Evolutionary conservation across 2,329 filamentous ascomycete genomes (phyloP), one percentile per base, ranked within the genome.

Genomic region (Elsinoe arachidis): DNA sequence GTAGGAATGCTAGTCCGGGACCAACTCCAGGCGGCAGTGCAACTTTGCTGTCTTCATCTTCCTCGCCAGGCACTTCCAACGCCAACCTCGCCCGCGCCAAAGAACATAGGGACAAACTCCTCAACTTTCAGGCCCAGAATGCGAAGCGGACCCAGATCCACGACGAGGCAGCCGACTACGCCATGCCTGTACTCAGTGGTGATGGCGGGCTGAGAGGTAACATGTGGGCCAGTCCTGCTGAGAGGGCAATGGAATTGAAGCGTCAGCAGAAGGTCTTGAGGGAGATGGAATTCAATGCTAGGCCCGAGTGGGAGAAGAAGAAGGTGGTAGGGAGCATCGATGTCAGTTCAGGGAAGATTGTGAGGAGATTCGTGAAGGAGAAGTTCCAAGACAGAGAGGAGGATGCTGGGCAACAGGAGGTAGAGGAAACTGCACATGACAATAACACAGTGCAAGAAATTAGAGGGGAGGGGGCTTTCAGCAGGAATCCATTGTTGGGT

Each of bases 251-350:
- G 62, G 89, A 93, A 69, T 74, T 96, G 58, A 95, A 92, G 72
- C 81, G 84, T 58, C 91, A 96, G 72, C 90, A 95, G 72, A 88
- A 87, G 68, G 75, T 91, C 2, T 72, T 95, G 63, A 77, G 89
- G 4, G 89, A 95, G 71, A 85, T 93, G 78, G 88, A 95, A 66
- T 95, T 90, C 84, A 87, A 87, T 63, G 85, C 87, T 3, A 77
- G 81, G 54, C 90, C 90, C 0, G 91, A 95, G 61, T 96, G 90
- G 71, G 91, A 96, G 74, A 95, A 92, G 78, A 80, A 88, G 59
- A 83, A 81, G 64, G 85, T 93, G 60, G 86, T 96, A 1, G 81
- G 95, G 63, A 92, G 87, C 66, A 87, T 96, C 60, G 90, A 96
- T 68, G 74, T 96, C 0, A 84, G 85, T 7, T 86, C 85, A 0